These are phyloP conservation scores for Ophiostoma tasmaniense DNA, from an alignment of 2,329 filamentous ascomycete species.

Conservation along the genomic window DNA sequence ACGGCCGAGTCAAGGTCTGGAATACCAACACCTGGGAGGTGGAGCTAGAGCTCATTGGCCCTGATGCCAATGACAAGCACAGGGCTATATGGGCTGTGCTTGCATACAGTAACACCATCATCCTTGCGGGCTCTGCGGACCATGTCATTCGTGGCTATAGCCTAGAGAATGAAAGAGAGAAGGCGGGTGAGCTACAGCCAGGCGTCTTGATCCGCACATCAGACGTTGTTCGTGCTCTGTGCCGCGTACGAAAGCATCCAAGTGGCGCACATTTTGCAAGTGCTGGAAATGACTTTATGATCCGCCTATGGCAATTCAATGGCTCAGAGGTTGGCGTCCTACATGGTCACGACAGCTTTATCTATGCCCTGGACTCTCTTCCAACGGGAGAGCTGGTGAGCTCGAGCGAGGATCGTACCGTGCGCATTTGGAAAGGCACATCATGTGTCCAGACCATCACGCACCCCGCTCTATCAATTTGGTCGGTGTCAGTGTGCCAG, in stretches of 20 bases:
- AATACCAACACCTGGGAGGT: slow-evolving; percentile 76
- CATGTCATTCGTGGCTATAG: slow-evolving; percentile 80
- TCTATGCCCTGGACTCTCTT: slow-evolving; percentile 72
- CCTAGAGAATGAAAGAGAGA: slow-evolving; percentile 42
- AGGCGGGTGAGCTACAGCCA: slow-evolving; percentile 45
- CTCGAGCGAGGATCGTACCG: slow-evolving; percentile 87
- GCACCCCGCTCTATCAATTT: slow-evolving; percentile 92
- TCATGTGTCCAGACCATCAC: slow-evolving; percentile 93
- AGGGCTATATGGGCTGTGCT: slow-evolving; percentile 82
- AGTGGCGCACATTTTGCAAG: slow-evolving; percentile 90
- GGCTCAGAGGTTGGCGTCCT: slow-evolving; percentile 70
- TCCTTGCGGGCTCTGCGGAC: slow-evolving; percentile 90
- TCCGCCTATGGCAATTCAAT: slow-evolving; percentile 77
- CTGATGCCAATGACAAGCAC: slow-evolving; percentile 27
- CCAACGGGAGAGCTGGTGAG: slow-evolving; percentile 84
- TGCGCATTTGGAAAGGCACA: slow-evolving; percentile 75
- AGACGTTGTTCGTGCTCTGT: slow-evolving; percentile 83
- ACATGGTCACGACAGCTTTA: slow-evolving; percentile 86
- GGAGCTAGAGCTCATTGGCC: slow-evolving; percentile 58
- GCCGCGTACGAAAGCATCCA: slow-evolving; percentile 64
- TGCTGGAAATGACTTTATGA: slow-evolving; percentile 83
- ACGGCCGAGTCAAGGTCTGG: slow-evolving; percentile 82
- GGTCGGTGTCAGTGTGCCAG: slow-evolving; percentile 75
- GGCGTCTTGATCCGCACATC: slow-evolving; percentile 53
- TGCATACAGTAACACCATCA: slow-evolving; percentile 66